Evolutionary conservation across 2,329 filamentous ascomycete genomes (phyloP).

Genomic region (Pseudopyricularia cyperi): DNA sequence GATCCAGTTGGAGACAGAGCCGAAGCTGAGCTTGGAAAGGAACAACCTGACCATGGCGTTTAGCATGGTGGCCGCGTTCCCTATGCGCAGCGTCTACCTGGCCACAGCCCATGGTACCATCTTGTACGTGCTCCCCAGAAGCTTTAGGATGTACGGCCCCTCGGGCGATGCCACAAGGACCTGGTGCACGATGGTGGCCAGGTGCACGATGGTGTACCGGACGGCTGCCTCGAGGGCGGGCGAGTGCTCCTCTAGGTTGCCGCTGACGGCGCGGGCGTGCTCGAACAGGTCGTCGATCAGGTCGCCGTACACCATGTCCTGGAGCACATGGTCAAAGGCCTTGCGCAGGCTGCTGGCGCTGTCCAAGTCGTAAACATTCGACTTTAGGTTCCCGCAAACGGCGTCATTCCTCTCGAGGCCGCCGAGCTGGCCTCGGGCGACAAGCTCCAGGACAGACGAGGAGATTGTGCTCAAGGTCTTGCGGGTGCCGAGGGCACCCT

Average conservation of each 20-base stretch:
- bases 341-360: conserved; percentile 46
- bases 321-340: conserved; percentile 55
- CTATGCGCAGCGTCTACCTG: conserved; percentile 59
- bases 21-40: conserved; percentile 65
- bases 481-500: conserved; percentile 58
- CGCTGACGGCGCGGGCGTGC: conserved; percentile 42
- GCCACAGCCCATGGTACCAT: conserved; percentile 61
- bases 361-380: conserved; percentile 36
- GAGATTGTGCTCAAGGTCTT: conserved; percentile 64
- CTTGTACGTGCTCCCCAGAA: conserved; percentile 57
- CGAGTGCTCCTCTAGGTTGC: conserved; percentile 49
- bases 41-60: conserved; percentile 60
- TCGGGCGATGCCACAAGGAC: conserved; percentile 61
- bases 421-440: conserved; percentile 52
- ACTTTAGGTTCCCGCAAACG: conserved; percentile 11
- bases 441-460: conserved; percentile 55
- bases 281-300: conserved; percentile 53
- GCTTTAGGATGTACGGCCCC: conserved; percentile 58
- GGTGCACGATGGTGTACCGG: conserved; percentile 54
- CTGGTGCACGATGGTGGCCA: conserved; percentile 64
- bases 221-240: conserved; percentile 48
- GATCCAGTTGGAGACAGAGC: conserved; percentile 66
- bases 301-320: conserved; percentile 54
- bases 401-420: conserved; percentile 26
- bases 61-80: conserved; percentile 74